These are phyloP conservation scores for Saraca asoca DNA, from an alignment of 331 rosid species.

Conservation along the genomic window DNA sequence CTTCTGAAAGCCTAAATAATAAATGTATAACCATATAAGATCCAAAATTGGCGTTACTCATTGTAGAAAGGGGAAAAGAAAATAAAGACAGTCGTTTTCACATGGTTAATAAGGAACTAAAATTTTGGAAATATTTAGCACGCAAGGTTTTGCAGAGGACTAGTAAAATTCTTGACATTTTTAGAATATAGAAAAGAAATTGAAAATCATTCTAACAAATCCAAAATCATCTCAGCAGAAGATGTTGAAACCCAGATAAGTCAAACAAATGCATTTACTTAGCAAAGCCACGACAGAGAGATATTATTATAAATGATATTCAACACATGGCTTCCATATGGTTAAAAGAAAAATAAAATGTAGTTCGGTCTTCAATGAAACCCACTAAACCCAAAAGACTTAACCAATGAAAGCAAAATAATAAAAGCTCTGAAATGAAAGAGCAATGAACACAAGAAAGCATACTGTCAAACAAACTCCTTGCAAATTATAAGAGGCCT, in stretches of 20 bases:
- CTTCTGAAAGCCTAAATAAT: slow-evolving; percentile 70
- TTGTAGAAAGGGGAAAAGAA: too few relatives aligned
- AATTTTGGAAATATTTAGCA: background rate
- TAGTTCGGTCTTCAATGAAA: slow-evolving; percentile 3
- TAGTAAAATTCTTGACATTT: background rate
- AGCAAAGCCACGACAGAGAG: background rate
- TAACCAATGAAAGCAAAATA: background rate
- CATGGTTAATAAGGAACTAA: slow-evolving; percentile 7
- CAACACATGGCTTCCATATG: background rate
- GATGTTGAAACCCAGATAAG: slow-evolving; percentile 5
- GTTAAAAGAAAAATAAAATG: background rate
- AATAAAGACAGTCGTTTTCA: too few relatives aligned
- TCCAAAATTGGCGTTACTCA: slow-evolving; percentile 1
- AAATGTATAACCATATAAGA: slow-evolving; percentile 9
- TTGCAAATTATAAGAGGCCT: background rate
- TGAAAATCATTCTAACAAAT: slow-evolving; percentile 10
- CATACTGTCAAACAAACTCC: background rate
- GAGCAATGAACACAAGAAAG: background rate
- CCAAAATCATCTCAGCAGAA: slow-evolving; percentile 21
- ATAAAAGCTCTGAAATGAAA: background rate
- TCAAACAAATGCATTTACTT: slow-evolving; percentile 6
- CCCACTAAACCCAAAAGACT: slow-evolving; percentile 8
- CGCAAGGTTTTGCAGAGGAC: background rate
- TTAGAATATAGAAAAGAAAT: background rate
- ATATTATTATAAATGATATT: background rate